Evolutionary conservation across 179 eudicot genomes (phyloP).

Genomic region (Camellia oleifera): DNA sequence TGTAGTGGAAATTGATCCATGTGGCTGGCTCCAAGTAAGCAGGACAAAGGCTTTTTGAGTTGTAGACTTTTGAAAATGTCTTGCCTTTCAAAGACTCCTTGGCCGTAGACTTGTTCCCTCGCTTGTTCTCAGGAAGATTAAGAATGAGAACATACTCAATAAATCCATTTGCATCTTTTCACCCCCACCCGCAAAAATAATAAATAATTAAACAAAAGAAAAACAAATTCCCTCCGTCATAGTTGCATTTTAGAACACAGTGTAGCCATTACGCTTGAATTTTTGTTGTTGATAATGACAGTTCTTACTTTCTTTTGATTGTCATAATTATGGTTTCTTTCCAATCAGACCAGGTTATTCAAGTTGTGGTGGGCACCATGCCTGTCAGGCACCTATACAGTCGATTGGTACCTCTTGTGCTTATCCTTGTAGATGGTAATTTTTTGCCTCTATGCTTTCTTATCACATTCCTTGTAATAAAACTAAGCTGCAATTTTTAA

Average conservation of each 20-base stretch:
- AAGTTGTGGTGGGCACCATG: conserved; percentile 45
- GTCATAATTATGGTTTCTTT: background rate
- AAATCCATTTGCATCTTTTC: no score
- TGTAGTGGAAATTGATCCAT: no score
- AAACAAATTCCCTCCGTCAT: background rate
- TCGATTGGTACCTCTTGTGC: conserved; percentile 88
- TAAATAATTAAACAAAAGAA: no score
- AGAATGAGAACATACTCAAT: no score
- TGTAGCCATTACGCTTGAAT: background rate
- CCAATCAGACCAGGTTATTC: conserved; percentile 48
- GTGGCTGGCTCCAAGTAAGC: no score
- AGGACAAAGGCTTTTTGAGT: no score
- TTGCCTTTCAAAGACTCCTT: no score
- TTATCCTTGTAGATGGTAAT: conserved; percentile 91
- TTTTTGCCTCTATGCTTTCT: background rate
- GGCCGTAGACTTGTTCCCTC: no score
- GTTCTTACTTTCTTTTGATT: background rate
- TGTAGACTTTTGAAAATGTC: no score
- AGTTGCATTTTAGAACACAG: background rate
- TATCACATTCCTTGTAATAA: background rate
- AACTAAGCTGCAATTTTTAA: background rate
- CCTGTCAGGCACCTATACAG: conserved; percentile 72
- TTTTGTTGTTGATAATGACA: background rate
- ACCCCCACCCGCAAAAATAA: no score
- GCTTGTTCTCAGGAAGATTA: no score